Conservation (phyloP, 306 rosid species). For the Malus asiatica region DNA sequence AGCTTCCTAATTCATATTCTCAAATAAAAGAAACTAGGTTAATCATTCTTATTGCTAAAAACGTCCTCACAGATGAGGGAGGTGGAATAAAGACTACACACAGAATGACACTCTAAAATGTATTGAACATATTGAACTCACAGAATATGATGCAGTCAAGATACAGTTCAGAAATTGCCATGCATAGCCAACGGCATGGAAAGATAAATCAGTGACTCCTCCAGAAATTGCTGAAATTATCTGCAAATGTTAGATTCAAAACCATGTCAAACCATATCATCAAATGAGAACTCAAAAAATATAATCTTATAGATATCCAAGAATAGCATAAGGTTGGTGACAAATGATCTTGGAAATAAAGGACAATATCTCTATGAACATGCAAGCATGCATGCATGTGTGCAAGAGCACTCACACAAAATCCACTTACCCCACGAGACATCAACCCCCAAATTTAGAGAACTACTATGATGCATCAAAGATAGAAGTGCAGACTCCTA, state of each 20-base stretch:
- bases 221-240: constrained; percentile 94
- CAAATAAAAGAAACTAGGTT: background rate
- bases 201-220: constrained; percentile 82
- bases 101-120: background rate
- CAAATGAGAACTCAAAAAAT: background rate
- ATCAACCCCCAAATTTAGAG: background rate
- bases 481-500: background rate
- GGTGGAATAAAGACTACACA: background rate
- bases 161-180: constrained; percentile 94
- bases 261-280: background rate
- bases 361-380: background rate
- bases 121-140: constrained; percentile 34
- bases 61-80: background rate
- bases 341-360: background rate
- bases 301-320: background rate
- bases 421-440: background rate
- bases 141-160: constrained; percentile 96
- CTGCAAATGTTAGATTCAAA: constrained; percentile 40
- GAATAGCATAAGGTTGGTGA: background rate
- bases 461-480: background rate
- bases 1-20: background rate
- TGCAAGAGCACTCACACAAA: background rate
- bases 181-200: constrained; percentile 72
- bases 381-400: background rate
- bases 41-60: background rate